These are phyloP conservation scores for Microcyclosporella mali DNA, from an alignment of 2,329 filamentous ascomycete species.

Conservation along the genomic window DNA sequence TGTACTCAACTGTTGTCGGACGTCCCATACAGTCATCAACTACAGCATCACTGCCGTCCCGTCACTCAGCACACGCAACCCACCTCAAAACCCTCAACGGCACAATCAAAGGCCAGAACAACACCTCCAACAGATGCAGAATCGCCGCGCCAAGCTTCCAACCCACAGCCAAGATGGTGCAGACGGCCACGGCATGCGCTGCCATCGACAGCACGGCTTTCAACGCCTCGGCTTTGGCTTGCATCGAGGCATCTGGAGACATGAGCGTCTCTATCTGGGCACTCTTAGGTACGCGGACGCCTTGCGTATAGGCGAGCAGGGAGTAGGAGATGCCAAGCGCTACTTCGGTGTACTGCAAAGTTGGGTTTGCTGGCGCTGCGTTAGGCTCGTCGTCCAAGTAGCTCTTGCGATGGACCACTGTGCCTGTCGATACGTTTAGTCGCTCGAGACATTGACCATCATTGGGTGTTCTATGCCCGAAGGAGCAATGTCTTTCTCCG, in stretches of 20 bases:
- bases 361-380: background rate
- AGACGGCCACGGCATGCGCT: slow-evolving; percentile 20
- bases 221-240: slow-evolving; percentile 23
- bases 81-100: slow-evolving; percentile 24
- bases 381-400: background rate
- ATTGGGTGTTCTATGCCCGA: slow-evolving; percentile 13
- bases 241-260: slow-evolving; percentile 10
- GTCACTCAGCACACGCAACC: slow-evolving; percentile 13
- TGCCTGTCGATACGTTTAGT: slow-evolving; percentile 2
- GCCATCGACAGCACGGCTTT: slow-evolving; percentile 20
- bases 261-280: slow-evolving; percentile 16
- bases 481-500: slow-evolving; percentile 13
- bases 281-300: slow-evolving; percentile 13
- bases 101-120: slow-evolving; percentile 28
- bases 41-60: too few relatives aligned
- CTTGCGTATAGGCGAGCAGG: slow-evolving; percentile 6
- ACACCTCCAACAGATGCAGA: slow-evolving; percentile 19
- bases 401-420: slow-evolving; percentile 3
- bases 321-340: slow-evolving; percentile 2
- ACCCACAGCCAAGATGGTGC: slow-evolving; percentile 22
- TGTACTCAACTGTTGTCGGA: too few relatives aligned
- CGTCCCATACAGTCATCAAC: too few relatives aligned
- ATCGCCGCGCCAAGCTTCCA: slow-evolving; percentile 25
- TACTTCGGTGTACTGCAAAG: slow-evolving; percentile 6
- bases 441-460: slow-evolving; percentile 12